Evolutionary conservation across 2,329 filamentous ascomycete genomes (phyloP), one percentile per base, ranked within the genome.

Genomic region (Aaosphaeria pasadenensis): DNA sequence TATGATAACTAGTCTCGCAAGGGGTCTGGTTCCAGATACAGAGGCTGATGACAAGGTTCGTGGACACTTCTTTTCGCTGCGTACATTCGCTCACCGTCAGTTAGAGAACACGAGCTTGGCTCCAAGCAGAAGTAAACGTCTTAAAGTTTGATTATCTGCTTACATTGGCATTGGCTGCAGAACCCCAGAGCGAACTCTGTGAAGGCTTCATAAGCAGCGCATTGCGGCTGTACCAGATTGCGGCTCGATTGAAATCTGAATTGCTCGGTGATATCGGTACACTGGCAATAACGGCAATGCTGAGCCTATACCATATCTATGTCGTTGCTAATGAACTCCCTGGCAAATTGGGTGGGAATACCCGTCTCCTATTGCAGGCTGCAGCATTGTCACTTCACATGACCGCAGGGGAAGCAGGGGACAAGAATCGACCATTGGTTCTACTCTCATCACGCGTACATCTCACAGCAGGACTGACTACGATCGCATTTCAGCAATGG

Each of bases 401-500:
- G 11, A 55, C 63, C 11, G 53, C 56, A 39, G 47, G 51, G 6
- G 58, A 66, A 24, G 53, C 49, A 7, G 57, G 63, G 7, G 59
- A 62, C 35, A 50, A 64, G 28, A 54, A 66, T 46, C 57, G 63
- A 13, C 47, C 53, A 3, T 36, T 67, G n/a, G 46, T 58, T 39
- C 46, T 70, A n/a, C 52, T 69, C n/a, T 62, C 66, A 6, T 57
- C 63, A 29, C 63, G 63, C 11, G 29, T 69, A 5, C 65, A 69
- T 46, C 47, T 66, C 7, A 57, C 59, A 13, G 55, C 67, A 11
- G 67, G 67, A 9, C 51, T 69, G 1, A 62, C 59, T 17, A 62
- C 56, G 28, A 50, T 59, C 32, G 64, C 65, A 11, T 66, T 67
- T 42, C 52, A 60, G 7, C 51, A 64, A 13, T 69, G 61, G 45